phyloP scores from a whole-genome alignment of 2,329 filamentous ascomycete genomes.

The Chaetomiaceae sp. region DNA sequence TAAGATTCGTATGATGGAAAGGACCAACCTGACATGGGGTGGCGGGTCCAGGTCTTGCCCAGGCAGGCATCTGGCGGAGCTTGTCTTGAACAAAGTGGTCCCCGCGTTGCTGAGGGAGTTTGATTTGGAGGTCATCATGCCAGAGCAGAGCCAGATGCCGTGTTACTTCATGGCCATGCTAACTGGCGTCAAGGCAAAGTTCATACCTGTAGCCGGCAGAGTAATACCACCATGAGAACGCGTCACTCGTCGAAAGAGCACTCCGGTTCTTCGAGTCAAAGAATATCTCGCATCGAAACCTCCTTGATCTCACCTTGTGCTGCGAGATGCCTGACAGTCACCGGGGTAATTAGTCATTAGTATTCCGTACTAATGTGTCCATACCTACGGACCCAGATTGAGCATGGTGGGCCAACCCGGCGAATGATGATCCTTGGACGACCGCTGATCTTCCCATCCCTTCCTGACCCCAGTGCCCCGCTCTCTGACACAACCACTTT shows the following conservation, averaged over 20 bases:
- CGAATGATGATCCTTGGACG: too few relatives aligned
- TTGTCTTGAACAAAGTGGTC: conserved; percentile 44
- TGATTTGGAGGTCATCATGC: conserved; percentile 38
- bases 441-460: not conserved
- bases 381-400: too few relatives aligned
- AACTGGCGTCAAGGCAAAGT: conserved; percentile 41
- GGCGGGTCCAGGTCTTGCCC: conserved; percentile 48
- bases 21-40: conserved; percentile 48
- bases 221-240: too few relatives aligned
- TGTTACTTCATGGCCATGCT: conserved; percentile 51
- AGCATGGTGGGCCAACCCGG: too few relatives aligned
- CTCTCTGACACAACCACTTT: not conserved
- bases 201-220: conserved; percentile 26
- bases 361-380: too few relatives aligned
- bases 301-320: too few relatives aligned
- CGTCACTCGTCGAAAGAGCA: too few relatives aligned
- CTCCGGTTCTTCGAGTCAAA: too few relatives aligned
- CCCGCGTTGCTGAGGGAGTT: conserved; percentile 41
- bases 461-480: not conserved
- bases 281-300: too few relatives aligned
- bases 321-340: too few relatives aligned
- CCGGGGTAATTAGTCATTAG: too few relatives aligned
- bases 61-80: conserved; percentile 46
- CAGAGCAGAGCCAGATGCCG: conserved; percentile 35
- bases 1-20: conserved; percentile 38